Conservation (phyloP, 768 basidiomycete genomes). For the Steccherinum ochraceum region DNA sequence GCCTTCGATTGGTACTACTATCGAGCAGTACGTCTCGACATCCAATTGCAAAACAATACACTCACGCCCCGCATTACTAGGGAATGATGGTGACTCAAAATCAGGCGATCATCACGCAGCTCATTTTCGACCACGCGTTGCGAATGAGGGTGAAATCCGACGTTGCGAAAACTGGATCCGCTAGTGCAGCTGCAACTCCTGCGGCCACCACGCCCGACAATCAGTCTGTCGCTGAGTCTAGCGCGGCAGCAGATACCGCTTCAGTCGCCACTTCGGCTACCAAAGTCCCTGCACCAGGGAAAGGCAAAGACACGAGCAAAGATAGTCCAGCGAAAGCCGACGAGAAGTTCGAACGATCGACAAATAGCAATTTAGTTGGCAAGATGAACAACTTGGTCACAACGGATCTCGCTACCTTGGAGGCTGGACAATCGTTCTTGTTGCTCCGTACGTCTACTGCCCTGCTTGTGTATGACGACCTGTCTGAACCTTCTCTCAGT, state of each 20-base stretch:
- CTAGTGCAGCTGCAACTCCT: conserved; percentile 10
- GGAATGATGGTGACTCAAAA: conserved; percentile 42
- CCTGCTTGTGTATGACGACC: background rate
- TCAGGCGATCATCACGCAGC: conserved; percentile 43
- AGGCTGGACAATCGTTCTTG: conserved; percentile 21
- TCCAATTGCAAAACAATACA: background rate
- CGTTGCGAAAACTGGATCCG: conserved; percentile 4
- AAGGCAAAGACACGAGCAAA: conserved; percentile 7
- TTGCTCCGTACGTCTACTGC: conserved; percentile 6
- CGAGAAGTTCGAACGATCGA: conserved; percentile 9
- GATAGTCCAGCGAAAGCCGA: background rate
- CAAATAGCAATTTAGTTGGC: conserved; percentile 51
- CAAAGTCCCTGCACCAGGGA: conserved; percentile 1
- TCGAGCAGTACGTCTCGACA: conserved; percentile 18
- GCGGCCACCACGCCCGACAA: background rate
- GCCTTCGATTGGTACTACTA: conserved; percentile 47
- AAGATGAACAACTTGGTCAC: conserved; percentile 76
- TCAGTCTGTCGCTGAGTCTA: background rate
- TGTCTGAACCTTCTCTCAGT: background rate
- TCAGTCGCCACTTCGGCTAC: conserved; percentile 6
- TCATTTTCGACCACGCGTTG: conserved; percentile 48
- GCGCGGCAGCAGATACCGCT: conserved; percentile 3
- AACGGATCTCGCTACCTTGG: conserved; percentile 41
- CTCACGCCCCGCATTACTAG: background rate
- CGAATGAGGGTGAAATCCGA: conserved; percentile 55